Base-by-base conservation (phyloP, 371 early-diverging fungal species). In the Rhizopus delemar region DNA sequence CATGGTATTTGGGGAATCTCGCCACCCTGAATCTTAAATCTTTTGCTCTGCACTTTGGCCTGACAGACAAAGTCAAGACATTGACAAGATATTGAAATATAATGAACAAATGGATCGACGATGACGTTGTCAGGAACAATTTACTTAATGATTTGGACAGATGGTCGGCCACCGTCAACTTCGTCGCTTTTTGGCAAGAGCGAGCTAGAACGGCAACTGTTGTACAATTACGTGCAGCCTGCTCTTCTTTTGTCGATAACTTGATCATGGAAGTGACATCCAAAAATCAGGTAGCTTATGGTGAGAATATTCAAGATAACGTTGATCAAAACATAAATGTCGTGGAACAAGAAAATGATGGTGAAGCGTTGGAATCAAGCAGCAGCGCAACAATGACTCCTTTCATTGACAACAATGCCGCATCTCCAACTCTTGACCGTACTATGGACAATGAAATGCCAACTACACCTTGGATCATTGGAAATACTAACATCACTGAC, bases 401-500 rank as follows among this genome's bases (percentile, higher is more conserved):
- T 57, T 62, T 52, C 52, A 62, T 51, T 15, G 13, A n/a, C 62
- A 62, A 62, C 56, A 56, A 62, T 62, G 57, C 46, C 5, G 52
- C 52, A 56, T 62, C 56, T 56, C 56, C 22, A 52, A 11, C 53
- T 56, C 62, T 62, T 56, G 46, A 62, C 52, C 56, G 52, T 62
- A 62, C 52, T 62, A 45, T 62, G 46, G 56, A 57, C 39, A 56
- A 62, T 51, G 57, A 0, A 62, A 62, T 57, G 1, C 57, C 57
- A 62, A 62, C 41, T 62, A 57, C 52, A 52, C 39, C 63, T 56
- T 63, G 63, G 63, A 63, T 53, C 39, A 8, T 57, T 53, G 53
- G 57, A 53, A 63, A 57, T 11, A 45, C 31, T 38, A 56, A 62
- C 32, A 62, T 62, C 46, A 62, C 57, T 56, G 56, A 62, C 62